These are phyloP conservation scores for Echites panduratus DNA, from an alignment of 257 asterid species.

Conservation along the genomic window DNA sequence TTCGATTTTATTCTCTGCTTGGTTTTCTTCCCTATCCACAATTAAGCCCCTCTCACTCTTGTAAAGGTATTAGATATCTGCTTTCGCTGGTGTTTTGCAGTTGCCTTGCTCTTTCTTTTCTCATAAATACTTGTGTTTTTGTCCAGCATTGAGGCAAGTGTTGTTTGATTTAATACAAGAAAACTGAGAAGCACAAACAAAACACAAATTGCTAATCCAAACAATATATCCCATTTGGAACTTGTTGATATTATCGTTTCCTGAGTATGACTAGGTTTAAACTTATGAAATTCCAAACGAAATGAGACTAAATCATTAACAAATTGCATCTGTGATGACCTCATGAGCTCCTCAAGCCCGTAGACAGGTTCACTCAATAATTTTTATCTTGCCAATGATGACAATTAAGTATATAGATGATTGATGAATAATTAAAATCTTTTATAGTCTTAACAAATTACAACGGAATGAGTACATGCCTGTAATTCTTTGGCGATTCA, in stretches of 20 bases:
- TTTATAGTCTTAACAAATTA: neutral
- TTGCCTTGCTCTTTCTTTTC: neutral
- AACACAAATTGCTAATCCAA: neutral
- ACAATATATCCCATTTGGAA: neutral
- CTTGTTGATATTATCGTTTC: neutral
- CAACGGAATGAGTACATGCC: too few relatives aligned
- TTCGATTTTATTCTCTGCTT: constrained; percentile 71
- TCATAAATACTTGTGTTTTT: neutral
- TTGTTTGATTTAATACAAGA: neutral
- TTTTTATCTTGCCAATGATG: neutral
- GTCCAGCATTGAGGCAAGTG: neutral
- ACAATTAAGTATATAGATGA: neutral
- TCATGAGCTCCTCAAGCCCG: neutral
- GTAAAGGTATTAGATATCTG: constrained; percentile 55
- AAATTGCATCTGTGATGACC: neutral
- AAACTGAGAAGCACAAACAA: neutral
- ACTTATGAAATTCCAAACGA: neutral
- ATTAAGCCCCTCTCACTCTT: constrained; percentile 70
- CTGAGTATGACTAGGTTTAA: neutral
- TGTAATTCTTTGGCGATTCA: too few relatives aligned
- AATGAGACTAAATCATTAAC: neutral
- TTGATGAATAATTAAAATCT: neutral
- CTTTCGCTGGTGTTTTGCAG: neutral
- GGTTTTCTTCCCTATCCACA: constrained; percentile 95
- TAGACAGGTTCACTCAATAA: neutral